Conservation (phyloP, 2,329 filamentous ascomycete species). For the Curvularia lunata region DNA sequence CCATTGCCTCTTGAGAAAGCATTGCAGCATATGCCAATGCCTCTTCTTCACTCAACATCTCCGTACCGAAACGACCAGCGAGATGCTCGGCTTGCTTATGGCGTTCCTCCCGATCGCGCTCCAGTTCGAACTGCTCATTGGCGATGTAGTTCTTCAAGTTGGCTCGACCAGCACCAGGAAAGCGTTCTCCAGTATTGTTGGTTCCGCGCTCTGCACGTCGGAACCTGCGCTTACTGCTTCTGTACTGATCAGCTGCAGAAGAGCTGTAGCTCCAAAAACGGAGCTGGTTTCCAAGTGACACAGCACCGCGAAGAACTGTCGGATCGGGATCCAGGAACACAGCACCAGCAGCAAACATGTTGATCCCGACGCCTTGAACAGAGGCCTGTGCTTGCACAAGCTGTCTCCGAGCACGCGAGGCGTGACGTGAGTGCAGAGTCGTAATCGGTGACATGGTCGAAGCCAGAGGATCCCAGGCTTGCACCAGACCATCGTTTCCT, state of each 20-base stretch:
- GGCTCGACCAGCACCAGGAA: constrained; percentile 68
- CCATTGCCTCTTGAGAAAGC: constrained; percentile 65
- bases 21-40: constrained; percentile 68
- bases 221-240: constrained; percentile 77
- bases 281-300: constrained; percentile 84
- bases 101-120: constrained; percentile 71
- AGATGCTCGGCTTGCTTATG: constrained; percentile 73
- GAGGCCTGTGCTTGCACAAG: constrained; percentile 70
- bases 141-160: constrained; percentile 82
- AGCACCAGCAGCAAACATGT: constrained; percentile 81
- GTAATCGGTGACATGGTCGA: constrained; percentile 79
- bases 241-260: constrained; percentile 72
- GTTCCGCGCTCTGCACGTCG: constrained; percentile 71
- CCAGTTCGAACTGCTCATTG: constrained; percentile 82
- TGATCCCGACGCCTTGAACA: constrained; percentile 71
- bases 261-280: constrained; percentile 96
- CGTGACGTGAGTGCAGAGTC: constrained; percentile 85
- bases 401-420: constrained; percentile 80
- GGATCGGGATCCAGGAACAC: constrained; percentile 88
- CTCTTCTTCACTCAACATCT: constrained; percentile 70
- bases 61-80: constrained; percentile 82
- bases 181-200: constrained; percentile 65
- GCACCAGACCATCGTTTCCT: constrained; percentile 91
- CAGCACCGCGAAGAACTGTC: constrained; percentile 81
- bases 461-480: constrained; percentile 94